These are phyloP conservation scores for Paracorniculantispora psalliotae DNA, from an alignment of 2,329 filamentous ascomycete species.

Conservation along the genomic window DNA sequence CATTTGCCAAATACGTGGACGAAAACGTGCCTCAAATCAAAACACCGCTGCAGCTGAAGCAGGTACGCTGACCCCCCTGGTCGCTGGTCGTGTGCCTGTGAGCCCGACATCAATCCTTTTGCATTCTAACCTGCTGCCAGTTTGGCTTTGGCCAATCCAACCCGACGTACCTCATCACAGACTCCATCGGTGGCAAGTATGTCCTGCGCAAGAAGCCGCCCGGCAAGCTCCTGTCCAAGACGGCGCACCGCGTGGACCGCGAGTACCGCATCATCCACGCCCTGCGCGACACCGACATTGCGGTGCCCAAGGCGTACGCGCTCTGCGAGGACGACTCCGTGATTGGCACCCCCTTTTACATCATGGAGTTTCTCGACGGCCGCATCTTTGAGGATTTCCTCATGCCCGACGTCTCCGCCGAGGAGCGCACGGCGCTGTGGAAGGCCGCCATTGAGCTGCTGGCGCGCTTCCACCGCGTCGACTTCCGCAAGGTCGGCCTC, in stretches of 20 bases:
- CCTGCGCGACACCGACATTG: constrained; percentile 71
- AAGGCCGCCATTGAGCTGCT: constrained; percentile 76
- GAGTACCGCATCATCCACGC: constrained; percentile 90
- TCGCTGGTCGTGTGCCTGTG: not conserved
- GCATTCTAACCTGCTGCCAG: constrained; percentile 39
- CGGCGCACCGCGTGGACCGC: constrained; percentile 93
- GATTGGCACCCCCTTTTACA: constrained; percentile 89
- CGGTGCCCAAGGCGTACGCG: constrained; percentile 76
- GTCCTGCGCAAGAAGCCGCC: constrained; percentile 98
- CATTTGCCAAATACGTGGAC: constrained; percentile 73
- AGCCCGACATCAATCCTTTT: not conserved
- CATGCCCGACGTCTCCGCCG: constrained; percentile 65
- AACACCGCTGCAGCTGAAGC: constrained; percentile 80
- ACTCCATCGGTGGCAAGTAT: constrained; percentile 63
- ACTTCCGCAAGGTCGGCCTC: constrained; percentile 62
- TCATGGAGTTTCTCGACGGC: constrained; percentile 94
- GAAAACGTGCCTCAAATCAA: constrained; percentile 78
- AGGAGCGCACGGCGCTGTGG: constrained; percentile 78
- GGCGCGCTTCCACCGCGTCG: constrained; percentile 76
- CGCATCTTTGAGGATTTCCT: constrained; percentile 87
- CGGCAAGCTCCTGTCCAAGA: constrained; percentile 86
- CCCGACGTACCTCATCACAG: constrained; percentile 88
- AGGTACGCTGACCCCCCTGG: constrained; percentile 48
- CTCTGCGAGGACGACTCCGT: constrained; percentile 79
- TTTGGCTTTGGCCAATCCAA: constrained; percentile 98